Evolutionary conservation across 148 eudicot genomes (phyloP), one percentile per base, ranked within the genome.

Genomic region (Rhododendron vialii): DNA sequence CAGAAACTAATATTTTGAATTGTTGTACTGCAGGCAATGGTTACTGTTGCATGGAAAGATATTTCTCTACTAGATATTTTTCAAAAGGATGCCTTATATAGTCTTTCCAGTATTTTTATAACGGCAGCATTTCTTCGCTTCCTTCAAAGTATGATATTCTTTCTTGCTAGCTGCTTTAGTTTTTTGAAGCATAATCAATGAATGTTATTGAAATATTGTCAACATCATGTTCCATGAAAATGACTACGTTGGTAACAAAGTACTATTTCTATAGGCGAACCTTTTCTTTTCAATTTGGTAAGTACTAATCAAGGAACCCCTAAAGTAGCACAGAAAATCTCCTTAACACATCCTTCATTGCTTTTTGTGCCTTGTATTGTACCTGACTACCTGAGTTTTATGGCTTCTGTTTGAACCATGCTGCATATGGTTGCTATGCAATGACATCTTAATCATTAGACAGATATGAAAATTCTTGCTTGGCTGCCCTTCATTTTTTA

Each of bases 101-200:
- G 87, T 90, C 93, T 92, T 35, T 78, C 91, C 88, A 94, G 94
- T 82, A 85, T 94, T 81, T 94, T 94, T 89, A 92, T 94, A 33
- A 94, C 96, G 65, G 92, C 94, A 48, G 93, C 96, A n/a, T 82
- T 91, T 87, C 98, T 98, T 85, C 96, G 98, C 80, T 87, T 98
- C 88, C 92, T 98, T 83, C 99, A 95, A 88, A 95, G 99, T 98
- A 95, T 47, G 95, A 76, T 61, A 78, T 61, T 85, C 51, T 81
- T 82, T 83, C 57, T 76, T 83, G 63, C 26, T 84, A 26, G 83
- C 81, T 80, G 47, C 33, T 17, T 53, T 63, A 20, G 78, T 77
- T 45, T 10, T 11, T 77, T 77, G 41, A 33, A 75, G 51, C 78
- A 48, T 48, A 84, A 84, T 51, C 13, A 74, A 20, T 53, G 30